Base-by-base conservation (phyloP, 2,329 filamentous ascomycete genomes). In the Diaporthe vexans region DNA sequence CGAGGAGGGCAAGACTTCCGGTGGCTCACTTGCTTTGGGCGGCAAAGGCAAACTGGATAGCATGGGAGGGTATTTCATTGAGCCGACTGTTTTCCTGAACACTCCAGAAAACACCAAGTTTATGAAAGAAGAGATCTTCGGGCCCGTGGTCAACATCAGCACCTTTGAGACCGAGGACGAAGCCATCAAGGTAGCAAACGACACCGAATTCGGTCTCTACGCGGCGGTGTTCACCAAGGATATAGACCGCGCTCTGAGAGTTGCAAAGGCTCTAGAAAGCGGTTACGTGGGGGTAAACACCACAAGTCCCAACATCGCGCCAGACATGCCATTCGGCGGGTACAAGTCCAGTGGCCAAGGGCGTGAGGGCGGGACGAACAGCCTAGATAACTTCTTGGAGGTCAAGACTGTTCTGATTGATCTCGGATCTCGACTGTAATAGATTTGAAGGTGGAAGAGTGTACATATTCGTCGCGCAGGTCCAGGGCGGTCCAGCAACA, bases 121-220 rank as follows among this genome's bases (percentile, higher is more conserved):
- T 68, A 88, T 88, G 81, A 86, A 87, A 26, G 90, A 92, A 76
- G 91, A 93, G 75, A 86, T 92, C 0, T 93, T 93, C 76, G 91
- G 91, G 0, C 91, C 91, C 0, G 91, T 93, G 5, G 88, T 90
- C 0, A 87, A 87, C 33, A 87, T 93, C 76, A 86, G 86, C 71
- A 86, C 85, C 0, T 91, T 91, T 82, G 88, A 89, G 78, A 87
- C 85, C 0, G 90, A 91, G 77, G 86, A 87, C 35, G 89, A 91
- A 76, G 88, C 85, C 1, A 78, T 91, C 40, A 79, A 82, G 54
- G 81, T 85, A 40, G 89, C 89, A 2, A 92, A 92, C 78, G 85
- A 91, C 78, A 88, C 86, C 8, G 87, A 87, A 46, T 91, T 88
- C 77, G 90, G 89, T 3, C 82, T 91, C 1, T 88, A 88, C 52